These are phyloP conservation scores for Pugionium dolabratum DNA, from an alignment of 345 rosid genomes.

Conservation along the genomic window DNA sequence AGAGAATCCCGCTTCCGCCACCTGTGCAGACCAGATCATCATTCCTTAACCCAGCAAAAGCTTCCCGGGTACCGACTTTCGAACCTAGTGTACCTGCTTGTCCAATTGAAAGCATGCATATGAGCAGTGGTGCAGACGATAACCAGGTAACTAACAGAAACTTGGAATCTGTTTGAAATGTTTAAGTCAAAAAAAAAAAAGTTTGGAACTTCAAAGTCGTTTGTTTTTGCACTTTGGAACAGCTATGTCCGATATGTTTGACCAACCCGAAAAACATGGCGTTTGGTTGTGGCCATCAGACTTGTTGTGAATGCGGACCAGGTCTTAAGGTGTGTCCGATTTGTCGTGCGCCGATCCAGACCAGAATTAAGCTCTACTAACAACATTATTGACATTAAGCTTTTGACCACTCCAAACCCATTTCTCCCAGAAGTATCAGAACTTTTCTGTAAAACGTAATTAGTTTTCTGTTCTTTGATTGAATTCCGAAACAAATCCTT, in stretches of 20 bases:
- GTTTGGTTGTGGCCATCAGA: constrained; percentile 98
- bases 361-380: constrained; percentile 87
- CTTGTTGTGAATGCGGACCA: constrained; percentile 85
- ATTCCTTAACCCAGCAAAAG: constrained; percentile 41
- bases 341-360: constrained; percentile 64
- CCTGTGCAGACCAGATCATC: constrained; percentile 54
- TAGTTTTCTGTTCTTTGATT: constrained; percentile 37
- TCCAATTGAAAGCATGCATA: constrained; percentile 42
- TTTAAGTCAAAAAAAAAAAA: background rate
- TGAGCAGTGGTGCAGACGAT: constrained; percentile 55
- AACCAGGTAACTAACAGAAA: constrained; percentile 50
- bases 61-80: constrained; percentile 47
- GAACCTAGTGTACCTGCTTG: constrained; percentile 62
- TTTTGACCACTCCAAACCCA: background rate
- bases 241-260: constrained; percentile 90
- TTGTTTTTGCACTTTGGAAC: constrained; percentile 18
- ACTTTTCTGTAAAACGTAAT: constrained; percentile 18
- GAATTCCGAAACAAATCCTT: background rate
- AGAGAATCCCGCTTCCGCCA: constrained; percentile 77
- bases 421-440: constrained; percentile 8
- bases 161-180: constrained; percentile 16
- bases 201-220: background rate
- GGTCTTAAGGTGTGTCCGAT: constrained; percentile 78
- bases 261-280: constrained; percentile 80
- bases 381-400: background rate